These are phyloP conservation scores for Neofusicoccum parvum DNA, from an alignment of 2,329 filamentous ascomycete species.

Conservation along the genomic window DNA sequence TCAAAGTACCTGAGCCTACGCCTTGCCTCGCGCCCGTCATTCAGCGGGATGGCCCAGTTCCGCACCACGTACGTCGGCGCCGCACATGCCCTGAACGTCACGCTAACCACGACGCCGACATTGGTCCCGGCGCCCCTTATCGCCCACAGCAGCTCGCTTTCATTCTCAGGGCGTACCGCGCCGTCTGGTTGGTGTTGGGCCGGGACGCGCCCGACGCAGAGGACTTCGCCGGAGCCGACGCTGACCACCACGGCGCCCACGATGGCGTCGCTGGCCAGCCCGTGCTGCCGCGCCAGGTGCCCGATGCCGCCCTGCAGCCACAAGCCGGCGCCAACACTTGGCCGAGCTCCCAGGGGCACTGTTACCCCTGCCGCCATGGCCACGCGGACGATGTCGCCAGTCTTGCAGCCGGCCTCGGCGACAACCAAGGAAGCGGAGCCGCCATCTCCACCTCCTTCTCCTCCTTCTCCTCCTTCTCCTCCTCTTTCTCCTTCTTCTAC, in stretches of 20 bases:
- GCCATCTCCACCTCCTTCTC: slow-evolving; percentile 24
- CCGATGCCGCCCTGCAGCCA: slow-evolving; percentile 69
- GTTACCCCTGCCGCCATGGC: slow-evolving; percentile 53
- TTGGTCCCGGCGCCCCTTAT: slow-evolving; percentile 63
- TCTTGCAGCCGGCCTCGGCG: slow-evolving; percentile 59
- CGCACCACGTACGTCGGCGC: slow-evolving; percentile 44
- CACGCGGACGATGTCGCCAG: slow-evolving; percentile 55
- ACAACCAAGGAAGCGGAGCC: slow-evolving; percentile 45
- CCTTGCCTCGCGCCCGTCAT: slow-evolving; percentile 34
- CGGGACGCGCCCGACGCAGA: slow-evolving; percentile 58
- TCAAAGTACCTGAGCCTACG: slow-evolving; percentile 46
- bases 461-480: no score
- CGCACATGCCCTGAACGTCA: slow-evolving; percentile 52
- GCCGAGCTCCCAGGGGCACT: slow-evolving; percentile 62
- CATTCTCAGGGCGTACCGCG: slow-evolving; percentile 49
- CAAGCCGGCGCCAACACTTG: slow-evolving; percentile 64
- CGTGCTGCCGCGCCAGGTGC: slow-evolving; percentile 57
- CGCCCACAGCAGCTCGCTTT: slow-evolving; percentile 59
- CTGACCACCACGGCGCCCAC: slow-evolving; percentile 63
- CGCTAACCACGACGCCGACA: slow-evolving; percentile 59
- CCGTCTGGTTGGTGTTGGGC: slow-evolving; percentile 43
- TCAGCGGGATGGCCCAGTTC: slow-evolving; percentile 34
- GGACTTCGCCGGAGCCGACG: slow-evolving; percentile 49
- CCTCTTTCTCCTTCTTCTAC: no score
- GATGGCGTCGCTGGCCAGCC: slow-evolving; percentile 62